Evolutionary conservation across 2,329 filamentous ascomycete species (phyloP), one percentile per base, ranked within the genome.

Genomic region (Fusarium sp.): DNA sequence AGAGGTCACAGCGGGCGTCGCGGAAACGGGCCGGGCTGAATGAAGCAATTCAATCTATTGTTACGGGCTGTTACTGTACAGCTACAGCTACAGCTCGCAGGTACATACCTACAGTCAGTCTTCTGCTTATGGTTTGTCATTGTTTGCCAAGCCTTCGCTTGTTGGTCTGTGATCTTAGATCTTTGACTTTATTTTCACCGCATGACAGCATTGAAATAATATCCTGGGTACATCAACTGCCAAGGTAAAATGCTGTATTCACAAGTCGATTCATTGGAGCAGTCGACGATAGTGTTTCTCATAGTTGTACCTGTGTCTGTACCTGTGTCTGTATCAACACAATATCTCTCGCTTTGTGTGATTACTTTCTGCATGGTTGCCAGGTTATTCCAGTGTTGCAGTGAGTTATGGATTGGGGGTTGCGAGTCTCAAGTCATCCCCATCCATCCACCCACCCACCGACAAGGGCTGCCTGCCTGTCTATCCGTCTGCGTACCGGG

Each of bases 1-100:
- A 67, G 53, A 69, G 72, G 72, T 65, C 23, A 46, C 66, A 67
- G 53, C 71, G 72, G 72, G 68, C 64, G 64, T 70, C 72, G 67
- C 72, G 71, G 72, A 72, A 62, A 65, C 72, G 72, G 71, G 50
- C 72, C 69, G 64, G 72, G 32, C 21, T 56, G 43, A 53, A 47
- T 61, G 47, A 61, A 58, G 54, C 45, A 56, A 34, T 42, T 47
- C 34, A 37, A 37, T 37, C 32, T 37, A 37, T 18, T 37, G 18
- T 37, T 37, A 37, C 34, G n/a, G 34, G 5, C 28, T 28, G 28
- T 28, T 28, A 28, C 28, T 28, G 28, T 28, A 28, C 28, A 28
- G 28, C 28, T 32, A 37, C 48, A 37, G 48, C 27, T 32, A 37
- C 48, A 37, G 48, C 16, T 50, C 28, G 7, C 13, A 32, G 30